Base-by-base conservation (phyloP, 176 grass and related monocot genomes). In the Phyllostachys edulis region DNA sequence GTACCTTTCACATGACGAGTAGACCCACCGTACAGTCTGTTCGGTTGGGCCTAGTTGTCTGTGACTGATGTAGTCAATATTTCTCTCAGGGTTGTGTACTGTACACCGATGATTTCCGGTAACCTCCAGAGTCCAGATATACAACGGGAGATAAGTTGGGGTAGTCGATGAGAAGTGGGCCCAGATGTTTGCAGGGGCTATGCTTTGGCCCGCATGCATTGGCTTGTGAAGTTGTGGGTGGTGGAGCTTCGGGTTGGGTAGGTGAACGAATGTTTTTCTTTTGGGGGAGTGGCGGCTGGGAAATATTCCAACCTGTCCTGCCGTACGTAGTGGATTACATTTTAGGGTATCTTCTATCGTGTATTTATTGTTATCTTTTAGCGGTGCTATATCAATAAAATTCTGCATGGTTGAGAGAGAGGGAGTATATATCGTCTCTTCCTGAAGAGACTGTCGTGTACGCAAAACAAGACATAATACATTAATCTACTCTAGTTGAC, bases 21-120 rank as follows among this genome's bases (percentile, higher is more conserved):
- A n/a, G n/a, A n/a, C 57, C 66, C 67, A 63, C 44, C 16, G 1
- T 1, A 2, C 16, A 27, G 42, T 13, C 6, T 5, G 6, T 7
- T 7, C 5, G 0, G 0, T 0, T 11, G 49, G 23, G 17, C 45
- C 80, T 13, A 9, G 4, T 0, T 64, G 36, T 44, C 73, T 13
- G 55, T 65, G n/a, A 42, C 1, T 4, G 3, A 1, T 42, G 2
- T 49, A 3, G 7, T 4, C 17, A 1, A 5, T 9, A 9, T 0
- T 3, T 9, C 17, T 4, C 18, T 6, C 39, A 65, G 18, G 52
- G 6, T 45, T 3, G 20, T 6, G 27, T 49, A 17, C 0, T 6
- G 27, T 49, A 17, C 0, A 2, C 45, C 51, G 9, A 23, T 12
- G 9, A 21, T 87, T 55, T 34, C 24, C 51, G 63, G 61, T 47